These are phyloP conservation scores for Aspergillus quadricinctus DNA, from an alignment of 2,329 filamentous ascomycete species.

Conservation along the genomic window DNA sequence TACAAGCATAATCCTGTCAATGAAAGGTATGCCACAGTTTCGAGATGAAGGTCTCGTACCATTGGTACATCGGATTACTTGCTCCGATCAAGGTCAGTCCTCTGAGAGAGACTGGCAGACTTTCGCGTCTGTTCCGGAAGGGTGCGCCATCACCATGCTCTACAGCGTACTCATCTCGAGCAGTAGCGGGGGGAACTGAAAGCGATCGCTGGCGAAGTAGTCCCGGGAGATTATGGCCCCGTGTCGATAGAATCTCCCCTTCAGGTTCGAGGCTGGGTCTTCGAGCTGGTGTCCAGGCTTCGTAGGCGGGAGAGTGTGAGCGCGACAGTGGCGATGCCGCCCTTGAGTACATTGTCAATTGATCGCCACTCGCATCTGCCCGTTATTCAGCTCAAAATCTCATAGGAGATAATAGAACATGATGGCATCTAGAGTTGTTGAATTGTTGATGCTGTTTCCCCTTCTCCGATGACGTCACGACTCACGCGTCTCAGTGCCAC, in stretches of 20 bases:
- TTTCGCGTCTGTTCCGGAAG: constrained; percentile 7
- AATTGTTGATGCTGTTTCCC: background rate
- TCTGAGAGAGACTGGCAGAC: background rate
- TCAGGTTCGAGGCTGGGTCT: constrained; percentile 31
- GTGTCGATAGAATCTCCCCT: constrained; percentile 34
- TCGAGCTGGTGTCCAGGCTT: constrained; percentile 17
- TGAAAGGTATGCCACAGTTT: background rate
- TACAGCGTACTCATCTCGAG: constrained; percentile 10
- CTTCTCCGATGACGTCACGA: background rate
- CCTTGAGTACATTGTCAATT: background rate
- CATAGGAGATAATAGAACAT: background rate
- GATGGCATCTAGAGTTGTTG: background rate
- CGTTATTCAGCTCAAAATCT: background rate
- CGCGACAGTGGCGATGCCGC: background rate
- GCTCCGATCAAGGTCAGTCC: constrained; percentile 66
- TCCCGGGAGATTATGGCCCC: constrained; percentile 34
- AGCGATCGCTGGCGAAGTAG: constrained; percentile 27
- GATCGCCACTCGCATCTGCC: too few relatives aligned
- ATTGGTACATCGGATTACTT: constrained; percentile 78
- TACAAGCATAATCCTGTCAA: constrained; percentile 12
- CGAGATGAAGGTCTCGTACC: constrained; percentile 41
- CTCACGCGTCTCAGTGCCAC: background rate
- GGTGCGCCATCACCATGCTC: constrained; percentile 28
- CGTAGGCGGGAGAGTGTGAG: constrained; percentile 4
- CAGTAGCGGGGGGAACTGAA: constrained; percentile 16